Conservation (phyloP, 495 filamentous ascomycete species). For the Endocarpon pusillum region DNA sequence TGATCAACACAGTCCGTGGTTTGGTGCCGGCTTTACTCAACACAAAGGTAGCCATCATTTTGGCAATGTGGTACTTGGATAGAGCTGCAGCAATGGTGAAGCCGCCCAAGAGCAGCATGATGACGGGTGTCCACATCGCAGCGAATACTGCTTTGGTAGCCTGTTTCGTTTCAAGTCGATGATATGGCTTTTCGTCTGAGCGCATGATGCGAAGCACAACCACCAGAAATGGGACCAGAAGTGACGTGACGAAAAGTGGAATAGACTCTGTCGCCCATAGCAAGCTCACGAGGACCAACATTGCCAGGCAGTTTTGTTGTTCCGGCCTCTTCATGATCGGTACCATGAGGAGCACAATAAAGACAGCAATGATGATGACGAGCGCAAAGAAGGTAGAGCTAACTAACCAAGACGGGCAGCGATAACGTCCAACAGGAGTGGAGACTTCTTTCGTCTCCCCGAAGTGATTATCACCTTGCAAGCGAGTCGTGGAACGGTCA, state of each 20-base stretch:
- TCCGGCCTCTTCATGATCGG: slow-evolving; percentile 70
- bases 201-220: slow-evolving; percentile 75
- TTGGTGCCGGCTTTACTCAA: slow-evolving; percentile 88
- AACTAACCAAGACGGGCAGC: slow-evolving; percentile 65
- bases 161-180: slow-evolving; percentile 51
- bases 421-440: slow-evolving; percentile 68
- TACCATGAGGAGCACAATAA: slow-evolving; percentile 49
- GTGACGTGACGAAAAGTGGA: slow-evolving; percentile 89
- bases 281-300: slow-evolving; percentile 85
- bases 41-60: slow-evolving; percentile 92
- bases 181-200: slow-evolving; percentile 48
- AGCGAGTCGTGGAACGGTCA: slow-evolving; percentile 48
- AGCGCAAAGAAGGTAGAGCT: slow-evolving; percentile 65
- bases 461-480: slow-evolving; percentile 71
- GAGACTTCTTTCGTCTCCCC: slow-evolving; percentile 44
- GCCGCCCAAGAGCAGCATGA: slow-evolving; percentile 92
- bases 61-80: slow-evolving; percentile 94
- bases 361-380: slow-evolving; percentile 51
- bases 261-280: slow-evolving; percentile 97
- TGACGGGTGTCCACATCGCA: slow-evolving; percentile 98
- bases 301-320: slow-evolving; percentile 88
- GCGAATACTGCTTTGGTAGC: slow-evolving; percentile 72
- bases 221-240: slow-evolving; percentile 84
- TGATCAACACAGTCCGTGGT: slow-evolving; percentile 71
- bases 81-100: slow-evolving; percentile 92